Evolutionary conservation across 73 alveolate species (phyloP), one percentile per base, ranked within the genome.

Genomic region (Paramecium biaurelia): DNA sequence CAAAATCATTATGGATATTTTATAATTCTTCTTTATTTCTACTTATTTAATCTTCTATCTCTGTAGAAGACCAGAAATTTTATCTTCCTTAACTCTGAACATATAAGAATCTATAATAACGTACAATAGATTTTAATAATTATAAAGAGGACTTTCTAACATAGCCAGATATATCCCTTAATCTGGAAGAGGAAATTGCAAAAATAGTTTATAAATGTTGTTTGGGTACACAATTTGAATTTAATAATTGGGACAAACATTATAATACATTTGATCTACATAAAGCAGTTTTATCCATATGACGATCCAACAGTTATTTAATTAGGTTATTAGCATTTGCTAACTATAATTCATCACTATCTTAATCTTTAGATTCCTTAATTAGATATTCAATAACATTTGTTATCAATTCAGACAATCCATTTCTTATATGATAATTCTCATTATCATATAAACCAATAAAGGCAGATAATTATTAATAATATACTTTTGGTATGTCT

Each of bases 391-490:
- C 86, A 38, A 72, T 72, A 4, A 72, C 86, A 35, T 32, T 35
- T 5, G 86, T 21, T 10, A 72, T 72, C 7, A 72, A 23, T 34
- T 72, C 86, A 15, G 86, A 35, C 18, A 72, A 37, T 34, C 86
- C 86, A 72, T 72, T 72, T 72, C 86, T 30, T n/a, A 72, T 72
- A 72, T 72, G 86, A 38, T 72, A 72, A 20, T 72, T 72, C n/a
- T 72, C 86, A 35, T 72, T 72, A 10, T 72, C 58, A 72, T 72
- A 72, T 34, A 72, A 37, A 15, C 34, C 28, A 32, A 72, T 37
- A 5, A 72, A 38, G 5, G 59, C 86, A 14, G 86, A 72, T 0
- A 72, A 7, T 34, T 72, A 18, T 12, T 32, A 37, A 32, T 72
- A 72, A 37, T 35, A 72, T 5, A 72, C 35, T 9, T 32, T 72